Evolutionary conservation across 371 early-diverging fungal species (phyloP).

Genomic region (Apophysomyces trapeziformis): DNA sequence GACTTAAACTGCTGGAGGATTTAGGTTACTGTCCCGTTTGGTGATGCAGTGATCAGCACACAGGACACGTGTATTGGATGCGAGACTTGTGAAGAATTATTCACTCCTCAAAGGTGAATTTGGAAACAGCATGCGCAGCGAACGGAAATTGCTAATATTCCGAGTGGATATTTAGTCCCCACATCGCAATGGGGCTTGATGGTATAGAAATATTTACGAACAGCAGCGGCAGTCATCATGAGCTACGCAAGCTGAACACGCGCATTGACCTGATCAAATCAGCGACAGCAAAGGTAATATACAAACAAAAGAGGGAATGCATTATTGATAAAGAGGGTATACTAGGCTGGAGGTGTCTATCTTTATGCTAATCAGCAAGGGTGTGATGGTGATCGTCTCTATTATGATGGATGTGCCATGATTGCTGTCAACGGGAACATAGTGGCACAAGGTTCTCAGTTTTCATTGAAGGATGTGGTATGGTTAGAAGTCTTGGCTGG

Average conservation of each 20-base stretch:
- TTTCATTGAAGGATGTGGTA: conserved; percentile 90
- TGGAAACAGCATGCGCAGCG: background rate
- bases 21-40: conserved; percentile 72
- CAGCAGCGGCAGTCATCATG: conserved; percentile 92
- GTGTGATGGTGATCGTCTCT: conserved; percentile 98
- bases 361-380: conserved; percentile 97
- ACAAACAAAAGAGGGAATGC: background rate
- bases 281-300: conserved; percentile 84
- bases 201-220: conserved; percentile 97
- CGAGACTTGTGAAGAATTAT: conserved; percentile 97
- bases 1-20: conserved; percentile 1
- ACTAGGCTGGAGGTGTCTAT: conserved; percentile 88
- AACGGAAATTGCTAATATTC: conserved; percentile 1
- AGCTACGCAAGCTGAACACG: conserved; percentile 84
- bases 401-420: conserved; percentile 96
- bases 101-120: conserved; percentile 82
- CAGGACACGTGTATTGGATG: conserved; percentile 89
- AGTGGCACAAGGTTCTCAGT: conserved; percentile 92
- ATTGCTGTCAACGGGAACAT: conserved; percentile 90
- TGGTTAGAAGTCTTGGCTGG: conserved; percentile 12
- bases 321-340: background rate
- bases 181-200: conserved; percentile 89
- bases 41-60: conserved; percentile 84
- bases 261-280: conserved; percentile 88
- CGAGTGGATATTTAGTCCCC: conserved; percentile 68